Conservation (phyloP, 768 basidiomycete genomes). For the Clitopilus hobsonii region DNA sequence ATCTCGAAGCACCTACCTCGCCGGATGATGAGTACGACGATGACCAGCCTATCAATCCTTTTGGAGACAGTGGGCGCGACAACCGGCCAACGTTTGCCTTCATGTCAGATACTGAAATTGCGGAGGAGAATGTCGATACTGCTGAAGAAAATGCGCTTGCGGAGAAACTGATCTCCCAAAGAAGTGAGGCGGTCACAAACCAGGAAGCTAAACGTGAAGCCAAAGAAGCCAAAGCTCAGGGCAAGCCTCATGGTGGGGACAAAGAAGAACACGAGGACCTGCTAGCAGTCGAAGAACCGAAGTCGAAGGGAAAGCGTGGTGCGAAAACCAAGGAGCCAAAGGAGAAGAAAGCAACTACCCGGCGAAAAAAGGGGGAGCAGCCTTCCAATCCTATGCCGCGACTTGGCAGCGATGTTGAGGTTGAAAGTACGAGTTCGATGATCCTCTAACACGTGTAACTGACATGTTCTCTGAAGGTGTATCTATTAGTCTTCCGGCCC, state of each 20-base stretch:
- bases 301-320: constrained; percentile 22
- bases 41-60: constrained; percentile 46
- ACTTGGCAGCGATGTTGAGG: neutral
- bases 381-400: neutral
- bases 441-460: neutral
- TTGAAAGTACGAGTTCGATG: constrained; percentile 8
- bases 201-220: constrained; percentile 25
- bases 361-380: neutral
- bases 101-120: constrained; percentile 34
- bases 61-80: constrained; percentile 42
- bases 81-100: constrained; percentile 31
- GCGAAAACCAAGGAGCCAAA: constrained; percentile 17
- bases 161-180: constrained; percentile 33
- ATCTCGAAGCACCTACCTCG: constrained; percentile 46
- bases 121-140: constrained; percentile 42
- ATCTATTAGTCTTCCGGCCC: too few relatives aligned
- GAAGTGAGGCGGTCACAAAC: constrained; percentile 31
- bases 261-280: constrained; percentile 14
- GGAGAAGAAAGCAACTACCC: constrained; percentile 20
- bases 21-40: constrained; percentile 36
- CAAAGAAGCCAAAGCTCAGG: constrained; percentile 2
- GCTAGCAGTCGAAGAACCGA: constrained; percentile 18
- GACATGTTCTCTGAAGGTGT: neutral
- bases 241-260: constrained; percentile 8
- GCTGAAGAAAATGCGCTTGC: constrained; percentile 34